Conservation (phyloP, 352 stramenopile species). For the Phytophthora fragariaefolia region DNA sequence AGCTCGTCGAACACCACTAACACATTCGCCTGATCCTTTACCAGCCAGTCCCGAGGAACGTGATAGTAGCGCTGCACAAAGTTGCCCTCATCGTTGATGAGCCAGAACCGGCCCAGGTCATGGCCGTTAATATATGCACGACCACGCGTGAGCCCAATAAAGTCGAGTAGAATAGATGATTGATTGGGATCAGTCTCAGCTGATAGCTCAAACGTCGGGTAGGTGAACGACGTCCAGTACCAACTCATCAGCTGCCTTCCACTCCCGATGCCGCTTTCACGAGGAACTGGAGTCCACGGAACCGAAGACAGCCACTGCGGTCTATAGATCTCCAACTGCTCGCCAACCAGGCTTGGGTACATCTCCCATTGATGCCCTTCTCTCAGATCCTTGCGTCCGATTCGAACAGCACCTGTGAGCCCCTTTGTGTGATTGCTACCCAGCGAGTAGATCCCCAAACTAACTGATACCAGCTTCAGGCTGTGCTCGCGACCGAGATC, state of each 20-base stretch:
- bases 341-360: conserved; percentile 65
- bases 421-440: conserved; percentile 65
- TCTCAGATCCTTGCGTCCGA: conserved; percentile 48
- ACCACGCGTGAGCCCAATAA: conserved; percentile 61
- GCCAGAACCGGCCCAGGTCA: conserved; percentile 73
- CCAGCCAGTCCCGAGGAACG: conserved; percentile 64
- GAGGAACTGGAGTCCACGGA: conserved; percentile 41
- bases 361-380: conserved; percentile 51
- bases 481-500: conserved; percentile 39
- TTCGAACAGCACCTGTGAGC: conserved; percentile 54
- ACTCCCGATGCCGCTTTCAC: neutral
- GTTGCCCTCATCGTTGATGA: conserved; percentile 55
- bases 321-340: conserved; percentile 67
- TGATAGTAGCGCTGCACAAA: conserved; percentile 79
- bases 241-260: conserved; percentile 52
- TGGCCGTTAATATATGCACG: conserved; percentile 71
- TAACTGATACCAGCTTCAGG: conserved; percentile 62
- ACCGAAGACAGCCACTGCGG: conserved; percentile 57
- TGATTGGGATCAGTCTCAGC: conserved; percentile 12
- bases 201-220: conserved; percentile 14
- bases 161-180: conserved; percentile 68
- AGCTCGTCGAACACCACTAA: conserved; percentile 73
- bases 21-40: conserved; percentile 46
- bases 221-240: conserved; percentile 58
- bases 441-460: conserved; percentile 62